Percentiles rank a stretch among this genome's conserved stretches.
phyloP scores from a whole-genome alignment of 805 yeast species.

The Ogataea pilisensis region DNA sequence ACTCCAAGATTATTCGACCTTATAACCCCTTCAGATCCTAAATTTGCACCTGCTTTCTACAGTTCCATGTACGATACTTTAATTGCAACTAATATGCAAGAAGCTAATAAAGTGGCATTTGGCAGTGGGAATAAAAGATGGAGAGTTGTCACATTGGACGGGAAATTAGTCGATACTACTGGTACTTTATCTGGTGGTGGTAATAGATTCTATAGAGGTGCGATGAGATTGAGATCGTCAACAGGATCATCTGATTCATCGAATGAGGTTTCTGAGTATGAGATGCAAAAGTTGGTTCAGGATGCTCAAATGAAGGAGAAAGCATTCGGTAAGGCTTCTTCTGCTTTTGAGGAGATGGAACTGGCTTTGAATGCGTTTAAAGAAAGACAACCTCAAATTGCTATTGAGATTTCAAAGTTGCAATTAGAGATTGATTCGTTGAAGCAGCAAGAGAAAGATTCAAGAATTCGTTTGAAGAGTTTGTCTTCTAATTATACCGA shows the following conservation, averaged over 20 bases:
- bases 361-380: conserved; percentile 51
- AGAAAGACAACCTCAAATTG: conserved; percentile 68
- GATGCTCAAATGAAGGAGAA: conserved; percentile 53
- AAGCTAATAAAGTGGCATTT: conserved; percentile 86
- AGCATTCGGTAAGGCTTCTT: conserved; percentile 44
- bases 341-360: conserved; percentile 56
- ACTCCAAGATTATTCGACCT: conserved; percentile 84
- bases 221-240: conserved; percentile 57
- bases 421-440: conserved; percentile 63
- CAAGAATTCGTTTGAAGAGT: conserved; percentile 40
- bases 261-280: conserved; percentile 47
- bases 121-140: conserved; percentile 60
- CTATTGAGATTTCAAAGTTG: conserved; percentile 53
- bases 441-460: conserved; percentile 47
- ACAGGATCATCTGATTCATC: conserved; percentile 17
- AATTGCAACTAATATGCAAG: conserved; percentile 72
- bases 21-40: conserved; percentile 59
- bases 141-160: conserved; percentile 90
- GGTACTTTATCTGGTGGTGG: conserved; percentile 99
- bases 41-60: conserved; percentile 83
- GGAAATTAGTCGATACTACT: conserved; percentile 84
- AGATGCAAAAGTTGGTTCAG: conserved; percentile 47
- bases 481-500: conserved; percentile 17
- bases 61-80: conserved; percentile 83
- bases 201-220: conserved; percentile 60